Percentiles rank a stretch among this genome's conserved stretches.
Evolutionary conservation across 2,329 filamentous ascomycete species (phyloP).

Genomic region (Aureobasidium uvarum): DNA sequence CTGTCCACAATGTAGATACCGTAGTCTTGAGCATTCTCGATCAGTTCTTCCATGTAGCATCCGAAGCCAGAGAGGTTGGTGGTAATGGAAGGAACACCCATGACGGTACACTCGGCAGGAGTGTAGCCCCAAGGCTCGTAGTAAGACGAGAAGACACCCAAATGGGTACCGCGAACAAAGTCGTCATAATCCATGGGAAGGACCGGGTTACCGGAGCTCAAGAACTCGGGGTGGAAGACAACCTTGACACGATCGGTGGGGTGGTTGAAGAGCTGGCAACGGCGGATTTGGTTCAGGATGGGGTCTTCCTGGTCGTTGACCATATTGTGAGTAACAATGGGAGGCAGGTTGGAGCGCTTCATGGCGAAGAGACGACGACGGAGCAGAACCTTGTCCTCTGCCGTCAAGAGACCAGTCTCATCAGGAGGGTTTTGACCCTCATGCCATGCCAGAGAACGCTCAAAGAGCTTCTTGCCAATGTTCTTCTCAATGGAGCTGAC

Average conservation of each 20-base stretch:
- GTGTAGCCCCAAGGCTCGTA: constrained; percentile 99
- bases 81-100: constrained; percentile 98
- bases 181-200: constrained; percentile 96
- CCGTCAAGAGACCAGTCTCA: constrained; percentile 92
- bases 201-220: constrained; percentile 93
- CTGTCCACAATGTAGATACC: constrained; percentile 99
- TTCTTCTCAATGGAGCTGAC: constrained; percentile 89
- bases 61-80: constrained; percentile 97
- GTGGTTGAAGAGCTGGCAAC: constrained; percentile 96
- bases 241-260: constrained; percentile 94
- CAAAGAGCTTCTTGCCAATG: constrained; percentile 90
- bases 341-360: constrained; percentile 86
- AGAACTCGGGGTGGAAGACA: constrained; percentile 95
- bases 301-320: constrained; percentile 89
- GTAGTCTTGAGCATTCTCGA: constrained; percentile 96
- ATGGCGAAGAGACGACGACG: constrained; percentile 91
- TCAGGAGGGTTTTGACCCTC: constrained; percentile 92
- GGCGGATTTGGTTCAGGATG: constrained; percentile 90
- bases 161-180: constrained; percentile 93
- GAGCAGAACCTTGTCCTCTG: constrained; percentile 87
- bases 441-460: constrained; percentile 91
- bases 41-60: constrained; percentile 99
- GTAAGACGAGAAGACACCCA: constrained; percentile 95
- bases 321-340: constrained; percentile 99
- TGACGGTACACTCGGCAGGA: constrained; percentile 95